Evolutionary conservation across 768 basidiomycete genomes (phyloP).

Genomic region (Boletus tomentosulus): DNA sequence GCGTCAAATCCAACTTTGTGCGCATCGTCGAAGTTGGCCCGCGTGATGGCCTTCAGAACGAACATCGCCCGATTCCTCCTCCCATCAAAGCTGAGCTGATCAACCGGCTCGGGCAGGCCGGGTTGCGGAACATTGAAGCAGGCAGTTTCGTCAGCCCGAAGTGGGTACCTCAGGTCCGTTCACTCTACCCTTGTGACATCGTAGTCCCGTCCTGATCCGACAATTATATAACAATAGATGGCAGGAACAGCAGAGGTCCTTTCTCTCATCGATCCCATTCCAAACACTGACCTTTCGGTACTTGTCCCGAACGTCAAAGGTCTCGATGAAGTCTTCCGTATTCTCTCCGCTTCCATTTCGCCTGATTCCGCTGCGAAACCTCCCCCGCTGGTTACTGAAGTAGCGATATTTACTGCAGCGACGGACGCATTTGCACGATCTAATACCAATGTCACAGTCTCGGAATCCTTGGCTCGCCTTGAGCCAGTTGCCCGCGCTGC

Average conservation of each 20-base stretch:
- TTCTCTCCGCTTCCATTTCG: conserved; percentile 39
- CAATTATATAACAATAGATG: conserved; percentile 52
- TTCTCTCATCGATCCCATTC: conserved; percentile 46
- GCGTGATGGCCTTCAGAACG: conserved; percentile 90
- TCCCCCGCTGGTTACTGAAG: conserved; percentile 67
- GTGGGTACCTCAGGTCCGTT: conserved; percentile 79
- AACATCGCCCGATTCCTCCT: conserved; percentile 67
- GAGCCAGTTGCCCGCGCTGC: conserved; percentile 61
- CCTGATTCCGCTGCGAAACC: conserved; percentile 27
- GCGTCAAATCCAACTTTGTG: conserved; percentile 20
- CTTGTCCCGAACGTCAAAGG: conserved; percentile 80
- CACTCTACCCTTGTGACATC: background rate
- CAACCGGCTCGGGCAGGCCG: conserved; percentile 65
- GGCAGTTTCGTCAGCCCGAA: conserved; percentile 92
- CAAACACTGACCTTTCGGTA: conserved; percentile 67
- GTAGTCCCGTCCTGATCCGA: background rate
- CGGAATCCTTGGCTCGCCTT: conserved; percentile 64
- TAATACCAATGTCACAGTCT: conserved; percentile 75
- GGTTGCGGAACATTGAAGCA: conserved; percentile 67
- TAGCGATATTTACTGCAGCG: conserved; percentile 86
- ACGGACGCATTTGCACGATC: conserved; percentile 83
- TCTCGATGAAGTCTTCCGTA: conserved; percentile 58
- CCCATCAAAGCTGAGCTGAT: conserved; percentile 78
- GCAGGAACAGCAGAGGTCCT: conserved; percentile 79
- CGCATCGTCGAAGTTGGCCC: conserved; percentile 87